Conservation (phyloP, 2,329 filamentous ascomycete genomes). For the Fusarium goolgardi region DNA sequence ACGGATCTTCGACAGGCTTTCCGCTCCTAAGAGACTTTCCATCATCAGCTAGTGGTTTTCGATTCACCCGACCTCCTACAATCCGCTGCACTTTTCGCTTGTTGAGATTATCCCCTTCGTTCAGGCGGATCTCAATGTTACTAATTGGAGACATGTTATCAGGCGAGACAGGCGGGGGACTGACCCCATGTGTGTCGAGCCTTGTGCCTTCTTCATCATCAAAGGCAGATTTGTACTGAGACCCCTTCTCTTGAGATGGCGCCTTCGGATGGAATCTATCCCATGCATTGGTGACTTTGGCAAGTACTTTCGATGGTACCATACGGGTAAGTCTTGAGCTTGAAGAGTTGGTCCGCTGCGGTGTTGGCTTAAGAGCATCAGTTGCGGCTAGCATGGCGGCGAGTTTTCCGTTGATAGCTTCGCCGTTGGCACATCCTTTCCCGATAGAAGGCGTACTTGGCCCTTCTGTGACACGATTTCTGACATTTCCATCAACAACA, state of each 20-base stretch:
- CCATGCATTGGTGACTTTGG: constrained; percentile 52
- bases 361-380: constrained; percentile 50
- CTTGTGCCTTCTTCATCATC: constrained; percentile 1
- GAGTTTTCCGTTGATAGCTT: constrained; percentile 52
- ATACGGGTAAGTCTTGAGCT: constrained; percentile 47
- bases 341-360: constrained; percentile 17
- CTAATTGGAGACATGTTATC: constrained; percentile 43
- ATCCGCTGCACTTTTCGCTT: constrained; percentile 52
- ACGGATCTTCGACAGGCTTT: constrained; percentile 49
- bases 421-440: constrained; percentile 24
- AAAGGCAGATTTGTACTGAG: neutral
- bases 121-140: constrained; percentile 50
- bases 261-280: constrained; percentile 49
- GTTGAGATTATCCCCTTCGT: constrained; percentile 52
- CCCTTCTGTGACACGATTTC: constrained; percentile 4
- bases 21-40: constrained; percentile 46
- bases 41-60: constrained; percentile 49
- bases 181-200: constrained; percentile 15
- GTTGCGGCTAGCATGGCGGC: constrained; percentile 54
- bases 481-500: constrained; percentile 30
- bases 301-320: constrained; percentile 49
- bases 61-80: constrained; percentile 46
- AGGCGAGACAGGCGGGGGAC: constrained; percentile 9
- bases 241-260: constrained; percentile 34
- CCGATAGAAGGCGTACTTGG: neutral